Conservation (phyloP, 1,139 yeast genomes). For the Lizanozyma gosingica region DNA sequence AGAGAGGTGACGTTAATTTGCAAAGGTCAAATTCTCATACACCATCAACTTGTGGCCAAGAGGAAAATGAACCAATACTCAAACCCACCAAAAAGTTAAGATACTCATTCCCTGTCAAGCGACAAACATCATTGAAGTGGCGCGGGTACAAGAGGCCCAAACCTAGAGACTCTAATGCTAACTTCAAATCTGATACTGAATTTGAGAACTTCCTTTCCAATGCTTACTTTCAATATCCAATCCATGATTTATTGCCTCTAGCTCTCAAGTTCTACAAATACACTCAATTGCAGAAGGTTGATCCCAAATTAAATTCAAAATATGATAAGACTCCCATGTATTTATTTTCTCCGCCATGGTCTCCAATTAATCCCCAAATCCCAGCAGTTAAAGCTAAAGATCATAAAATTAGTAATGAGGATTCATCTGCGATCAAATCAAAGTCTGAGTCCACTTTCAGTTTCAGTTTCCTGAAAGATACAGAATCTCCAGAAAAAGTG, state of each 20-base stretch:
- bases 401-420: too few species aligned
- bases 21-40: not conserved
- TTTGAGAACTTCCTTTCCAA: not conserved
- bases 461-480: not conserved
- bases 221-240: not conserved
- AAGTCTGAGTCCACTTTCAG: not conserved
- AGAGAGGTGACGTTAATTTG: conserved; percentile 11
- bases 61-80: conserved; percentile 2
- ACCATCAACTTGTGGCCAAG: not conserved
- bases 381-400: not conserved
- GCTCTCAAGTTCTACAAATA: not conserved
- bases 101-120: conserved; percentile 27
- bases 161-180: not conserved
- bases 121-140: conserved; percentile 25
- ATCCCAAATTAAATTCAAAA: not conserved
- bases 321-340: not conserved
- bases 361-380: not conserved
- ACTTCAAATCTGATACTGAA: not conserved
- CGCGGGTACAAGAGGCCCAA: not conserved
- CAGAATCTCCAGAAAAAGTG: not conserved
- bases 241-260: not conserved
- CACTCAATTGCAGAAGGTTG: not conserved
- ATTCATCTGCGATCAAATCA: not conserved
- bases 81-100: conserved; percentile 2
- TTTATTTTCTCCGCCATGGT: not conserved